Percentiles rank a stretch among this genome's conserved stretches.
Evolutionary conservation across 805 yeast genomes (phyloP).

Genomic region (Cyberlindnera euphorbiiphila): DNA sequence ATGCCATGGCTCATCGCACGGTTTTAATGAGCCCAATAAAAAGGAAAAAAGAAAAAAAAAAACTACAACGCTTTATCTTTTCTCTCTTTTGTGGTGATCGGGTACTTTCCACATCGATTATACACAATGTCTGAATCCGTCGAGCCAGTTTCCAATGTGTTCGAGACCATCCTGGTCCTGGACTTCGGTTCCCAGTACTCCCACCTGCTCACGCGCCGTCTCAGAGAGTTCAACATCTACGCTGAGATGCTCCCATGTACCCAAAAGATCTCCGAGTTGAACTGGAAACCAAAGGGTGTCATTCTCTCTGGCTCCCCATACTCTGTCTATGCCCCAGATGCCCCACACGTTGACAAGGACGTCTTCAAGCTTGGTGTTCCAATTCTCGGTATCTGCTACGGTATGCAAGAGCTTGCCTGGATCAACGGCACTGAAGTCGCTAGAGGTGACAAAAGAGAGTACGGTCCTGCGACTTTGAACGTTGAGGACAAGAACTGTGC

Average conservation of each 20-base stretch:
- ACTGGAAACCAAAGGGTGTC: slow-evolving; percentile 95
- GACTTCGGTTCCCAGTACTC: slow-evolving; percentile 99
- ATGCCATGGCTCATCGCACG: no score
- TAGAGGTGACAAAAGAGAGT: slow-evolving; percentile 96
- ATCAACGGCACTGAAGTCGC: slow-evolving; percentile 87
- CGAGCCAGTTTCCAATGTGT: slow-evolving; percentile 73
- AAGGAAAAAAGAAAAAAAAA: no score
- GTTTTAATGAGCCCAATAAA: no score
- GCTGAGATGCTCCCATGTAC: slow-evolving; percentile 99
- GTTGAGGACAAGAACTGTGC: slow-evolving; percentile 66
- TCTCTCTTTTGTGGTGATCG: not conserved
- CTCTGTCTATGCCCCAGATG: slow-evolving; percentile 92
- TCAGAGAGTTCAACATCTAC: slow-evolving; percentile 95
- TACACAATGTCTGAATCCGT: slow-evolving; percentile 25
- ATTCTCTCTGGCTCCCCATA: slow-evolving; percentile 97
- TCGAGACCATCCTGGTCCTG: slow-evolving; percentile 94
- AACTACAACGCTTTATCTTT: no score
- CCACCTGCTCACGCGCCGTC: slow-evolving; percentile 92
- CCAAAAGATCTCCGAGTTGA: slow-evolving; percentile 86
- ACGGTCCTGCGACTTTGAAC: slow-evolving; percentile 89
- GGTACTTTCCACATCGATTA: not conserved
- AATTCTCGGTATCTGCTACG: slow-evolving; percentile 95
- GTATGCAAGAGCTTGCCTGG: slow-evolving; percentile 99
- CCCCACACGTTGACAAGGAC: slow-evolving; percentile 96
- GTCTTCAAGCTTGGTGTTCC: slow-evolving; percentile 91